Percentiles rank a stretch among this genome's conserved stretches.
These are phyloP conservation scores for Fusarium sp. DNA, from an alignment of 2,329 filamentous ascomycete species.

Conservation along the genomic window DNA sequence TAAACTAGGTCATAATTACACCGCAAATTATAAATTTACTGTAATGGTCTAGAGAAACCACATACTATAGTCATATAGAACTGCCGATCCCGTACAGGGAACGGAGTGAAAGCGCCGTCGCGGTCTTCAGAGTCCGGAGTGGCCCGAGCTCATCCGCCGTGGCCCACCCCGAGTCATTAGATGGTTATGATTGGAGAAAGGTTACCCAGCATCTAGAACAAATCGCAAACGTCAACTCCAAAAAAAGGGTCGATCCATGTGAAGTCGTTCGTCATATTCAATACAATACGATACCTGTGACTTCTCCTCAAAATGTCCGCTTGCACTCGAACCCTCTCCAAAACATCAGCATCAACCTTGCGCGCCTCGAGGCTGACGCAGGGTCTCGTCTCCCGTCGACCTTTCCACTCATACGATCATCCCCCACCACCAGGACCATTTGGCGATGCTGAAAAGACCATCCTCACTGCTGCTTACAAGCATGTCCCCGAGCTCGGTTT, in stretches of 20 bases:
- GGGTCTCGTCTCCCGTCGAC: conserved; percentile 19
- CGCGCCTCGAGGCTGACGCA: conserved; percentile 28
- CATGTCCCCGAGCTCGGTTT: conserved; percentile 89
- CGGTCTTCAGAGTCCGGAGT: conserved; percentile 13
- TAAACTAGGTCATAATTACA: neutral
- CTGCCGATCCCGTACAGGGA: conserved; percentile 13
- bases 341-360: conserved; percentile 27
- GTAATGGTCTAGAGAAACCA: neutral
- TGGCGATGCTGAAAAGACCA: conserved; percentile 74
- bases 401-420: conserved; percentile 82
- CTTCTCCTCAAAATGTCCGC: conserved; percentile 26
- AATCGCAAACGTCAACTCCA: conserved; percentile 31
- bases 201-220: conserved; percentile 2
- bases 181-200: conserved; percentile 20
- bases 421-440: conserved; percentile 68
- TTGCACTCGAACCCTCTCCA: conserved; percentile 28
- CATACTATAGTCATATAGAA: neutral
- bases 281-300: neutral
- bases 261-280: conserved; percentile 1
- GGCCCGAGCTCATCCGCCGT: conserved; percentile 28
- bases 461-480: conserved; percentile 82
- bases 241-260: conserved; percentile 20
- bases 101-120: conserved; percentile 10
- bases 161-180: conserved; percentile 12
- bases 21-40: neutral